Evolutionary conservation across 2,329 filamentous ascomycete species (phyloP).

Genomic region (Aspergillus sp.): DNA sequence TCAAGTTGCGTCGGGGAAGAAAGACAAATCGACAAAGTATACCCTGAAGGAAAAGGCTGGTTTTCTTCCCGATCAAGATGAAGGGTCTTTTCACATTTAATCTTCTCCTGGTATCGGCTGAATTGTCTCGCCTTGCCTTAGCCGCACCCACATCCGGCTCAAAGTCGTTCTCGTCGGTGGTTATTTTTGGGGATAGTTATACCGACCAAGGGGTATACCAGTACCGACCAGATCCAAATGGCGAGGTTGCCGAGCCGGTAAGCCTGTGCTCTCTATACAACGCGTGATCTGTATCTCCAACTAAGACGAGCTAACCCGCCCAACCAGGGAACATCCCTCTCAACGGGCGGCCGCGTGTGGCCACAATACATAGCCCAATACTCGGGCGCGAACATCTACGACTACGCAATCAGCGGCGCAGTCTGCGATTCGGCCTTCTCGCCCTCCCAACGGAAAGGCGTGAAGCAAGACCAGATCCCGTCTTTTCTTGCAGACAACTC

Average conservation of each 20-base stretch:
- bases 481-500: slow-evolving; percentile 31
- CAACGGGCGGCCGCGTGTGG: slow-evolving; percentile 69
- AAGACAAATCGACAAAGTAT: no score
- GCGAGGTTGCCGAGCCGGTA: no score
- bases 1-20: no score
- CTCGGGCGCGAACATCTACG: slow-evolving; percentile 55
- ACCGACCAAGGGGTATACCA: slow-evolving; percentile 62
- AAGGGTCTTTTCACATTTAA: no score
- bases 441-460: slow-evolving; percentile 55
- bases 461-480: slow-evolving; percentile 61
- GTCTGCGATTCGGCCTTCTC: slow-evolving; percentile 71
- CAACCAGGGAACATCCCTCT: not conserved
- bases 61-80: no score
- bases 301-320: no score
- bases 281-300: no score
- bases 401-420: slow-evolving; percentile 75
- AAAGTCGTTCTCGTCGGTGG: slow-evolving; percentile 41
- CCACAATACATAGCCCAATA: slow-evolving; percentile 66
- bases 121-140: no score
- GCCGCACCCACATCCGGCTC: no score
- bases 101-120: no score
- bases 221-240: not conserved
- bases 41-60: no score
- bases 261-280: no score
- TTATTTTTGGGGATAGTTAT: slow-evolving; percentile 76